Base-by-base conservation (phyloP, 768 basidiomycete genomes). In the Leucocoprinus leucothites region DNA sequence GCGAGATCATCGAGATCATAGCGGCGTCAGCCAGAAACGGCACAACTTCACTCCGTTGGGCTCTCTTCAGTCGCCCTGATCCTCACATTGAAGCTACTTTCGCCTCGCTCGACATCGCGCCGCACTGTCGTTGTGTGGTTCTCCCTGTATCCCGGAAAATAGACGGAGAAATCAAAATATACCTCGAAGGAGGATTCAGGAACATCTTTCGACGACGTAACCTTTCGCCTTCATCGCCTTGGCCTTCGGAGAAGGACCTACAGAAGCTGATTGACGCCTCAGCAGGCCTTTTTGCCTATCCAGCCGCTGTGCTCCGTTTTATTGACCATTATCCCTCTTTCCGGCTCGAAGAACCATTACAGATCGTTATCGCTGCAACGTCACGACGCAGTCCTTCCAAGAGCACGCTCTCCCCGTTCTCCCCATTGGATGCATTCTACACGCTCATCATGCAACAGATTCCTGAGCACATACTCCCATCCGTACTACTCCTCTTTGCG, bases 1-100 rank as follows among this genome's bases (percentile, higher is more conserved):
- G 48, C 41, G 48, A 38, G 35, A 36, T 45, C 28, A 51, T 51
- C 38, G 38, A 42, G 38, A 47, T 57, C 18, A 48, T 57, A n/a
- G 43, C 56, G 11, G 16, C 36, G 4, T 36, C 48, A 4, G 16
- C 38, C 19, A 36, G 49, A 22, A 24, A 51, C 6, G 14, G 24
- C 16, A 11, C 52, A 3, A 46, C 44, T 3, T 44, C 52, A 1
- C 38, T 53, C 16, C 41, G 44, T 28, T 53, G 52, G 44, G 52
- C 44, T n/a, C 14, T 53, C 35, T 53, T 53, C 34, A 46, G 52
- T 44, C 44, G 52, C 2, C 18, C 31, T 6, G 52, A 53, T 18
- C 25, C 28, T 8, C 44, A 38, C n/a, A 53, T 53, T 18, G 31
- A 36, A 7, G 21, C 52, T 9, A 46, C 52, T 19, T 53, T 53